phyloP scores from a whole-genome alignment of 306 rosid species.

The Cucurbita argyrosperma region DNA sequence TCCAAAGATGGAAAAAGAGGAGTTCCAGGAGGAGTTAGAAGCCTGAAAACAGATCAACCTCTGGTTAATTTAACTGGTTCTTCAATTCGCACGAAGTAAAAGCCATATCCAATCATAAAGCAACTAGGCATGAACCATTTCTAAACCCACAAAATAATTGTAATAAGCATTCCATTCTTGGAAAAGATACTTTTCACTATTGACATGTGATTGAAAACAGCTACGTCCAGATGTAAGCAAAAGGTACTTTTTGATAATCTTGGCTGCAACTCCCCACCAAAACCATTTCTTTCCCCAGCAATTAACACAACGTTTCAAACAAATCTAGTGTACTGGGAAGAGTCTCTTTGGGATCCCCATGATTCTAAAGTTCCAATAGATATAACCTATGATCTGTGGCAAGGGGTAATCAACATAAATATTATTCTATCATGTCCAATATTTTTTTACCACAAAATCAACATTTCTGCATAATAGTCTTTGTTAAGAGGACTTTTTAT shows the following conservation, averaged over 20 bases:
- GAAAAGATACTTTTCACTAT: background rate
- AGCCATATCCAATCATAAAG: background rate
- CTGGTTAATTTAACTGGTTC: background rate
- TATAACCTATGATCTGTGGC: background rate
- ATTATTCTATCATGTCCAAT: background rate
- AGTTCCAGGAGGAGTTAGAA: slow-evolving; percentile 91
- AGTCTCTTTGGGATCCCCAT: background rate
- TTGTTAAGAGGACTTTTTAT: background rate
- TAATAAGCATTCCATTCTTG: background rate
- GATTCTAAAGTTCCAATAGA: background rate
- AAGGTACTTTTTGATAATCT: background rate
- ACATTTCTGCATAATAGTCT: background rate
- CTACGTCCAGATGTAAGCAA: background rate
- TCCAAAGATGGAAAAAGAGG: slow-evolving; percentile 97
- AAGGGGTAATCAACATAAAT: background rate
- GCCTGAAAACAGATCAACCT: slow-evolving; percentile 41
- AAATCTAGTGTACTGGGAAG: background rate
- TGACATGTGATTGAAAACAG: background rate
- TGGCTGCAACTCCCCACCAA: background rate
- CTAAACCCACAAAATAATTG: background rate
- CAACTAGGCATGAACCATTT: background rate
- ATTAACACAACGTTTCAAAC: background rate
- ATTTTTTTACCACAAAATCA: background rate
- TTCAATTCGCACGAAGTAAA: background rate
- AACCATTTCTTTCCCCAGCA: background rate